Percentiles rank a stretch among this genome's conserved stretches.
Evolutionary conservation across 768 basidiomycete species (phyloP).

Genomic region (Dentipellis fragilis): DNA sequence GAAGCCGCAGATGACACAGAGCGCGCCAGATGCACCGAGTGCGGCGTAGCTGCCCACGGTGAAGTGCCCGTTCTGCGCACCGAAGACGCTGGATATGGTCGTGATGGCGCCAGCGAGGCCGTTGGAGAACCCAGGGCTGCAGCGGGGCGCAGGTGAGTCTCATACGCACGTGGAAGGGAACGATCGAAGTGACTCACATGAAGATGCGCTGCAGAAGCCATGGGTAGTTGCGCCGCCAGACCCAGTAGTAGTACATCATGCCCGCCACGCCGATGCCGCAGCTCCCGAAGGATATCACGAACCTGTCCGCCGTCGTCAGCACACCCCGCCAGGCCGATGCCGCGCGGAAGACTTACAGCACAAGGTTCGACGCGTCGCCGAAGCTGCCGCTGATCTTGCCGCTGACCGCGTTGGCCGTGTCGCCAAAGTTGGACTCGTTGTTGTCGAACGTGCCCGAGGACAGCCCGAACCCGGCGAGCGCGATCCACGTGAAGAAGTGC

Average conservation of each 20-base stretch:
- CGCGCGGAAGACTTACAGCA: conserved; percentile 2
- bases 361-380: neutral
- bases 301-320: neutral
- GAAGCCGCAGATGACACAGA: neutral
- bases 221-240: conserved; percentile 7
- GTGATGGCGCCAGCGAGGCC: conserved; percentile 7
- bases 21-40: conserved; percentile 2
- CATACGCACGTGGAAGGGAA: no score
- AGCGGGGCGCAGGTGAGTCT: neutral
- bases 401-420: neutral
- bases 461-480: conserved; percentile 11
- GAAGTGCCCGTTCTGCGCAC: conserved; percentile 1
- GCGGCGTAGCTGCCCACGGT: neutral
- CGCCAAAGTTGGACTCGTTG: neutral
- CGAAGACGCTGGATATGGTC: conserved; percentile 3
- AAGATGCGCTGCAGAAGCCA: conserved; percentile 6
- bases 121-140: conserved; percentile 5
- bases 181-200: conserved; percentile 1
- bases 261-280: conserved; percentile 6
- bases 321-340: neutral
- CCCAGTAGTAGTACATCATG: conserved; percentile 8
- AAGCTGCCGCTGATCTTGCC: neutral
- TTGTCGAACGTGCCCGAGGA: conserved; percentile 7
- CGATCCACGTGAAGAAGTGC: conserved; percentile 8
- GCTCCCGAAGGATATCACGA: conserved; percentile 1